Evolutionary conservation across 495 filamentous ascomycete genomes (phyloP).

Genomic region (Ascobolus immersus): DNA sequence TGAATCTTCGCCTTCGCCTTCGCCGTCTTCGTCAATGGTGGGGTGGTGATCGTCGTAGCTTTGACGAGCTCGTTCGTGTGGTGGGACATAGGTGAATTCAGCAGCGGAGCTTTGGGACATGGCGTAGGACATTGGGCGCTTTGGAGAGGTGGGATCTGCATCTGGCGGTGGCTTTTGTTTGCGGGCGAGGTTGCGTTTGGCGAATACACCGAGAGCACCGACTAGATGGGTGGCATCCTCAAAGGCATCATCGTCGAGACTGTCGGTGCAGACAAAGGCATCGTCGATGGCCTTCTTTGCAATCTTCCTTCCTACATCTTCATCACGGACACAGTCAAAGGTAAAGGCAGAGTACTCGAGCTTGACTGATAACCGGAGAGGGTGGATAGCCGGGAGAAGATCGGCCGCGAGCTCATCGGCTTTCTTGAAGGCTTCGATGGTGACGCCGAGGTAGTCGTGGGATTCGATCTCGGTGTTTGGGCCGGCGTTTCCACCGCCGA

Average conservation of each 20-base stretch:
- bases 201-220: slow-evolving; percentile 20
- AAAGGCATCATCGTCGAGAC: slow-evolving; percentile 50
- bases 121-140: too few relatives aligned
- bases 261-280: slow-evolving; percentile 72
- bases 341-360: slow-evolving; percentile 86
- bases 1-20: too few relatives aligned
- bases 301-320: slow-evolving; percentile 40
- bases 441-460: slow-evolving; percentile 56
- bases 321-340: slow-evolving; percentile 76
- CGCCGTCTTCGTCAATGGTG: too few relatives aligned
- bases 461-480: slow-evolving; percentile 1
- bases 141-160: too few relatives aligned
- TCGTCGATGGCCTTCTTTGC: slow-evolving; percentile 68
- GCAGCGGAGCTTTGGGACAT: too few relatives aligned
- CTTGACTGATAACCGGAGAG: slow-evolving; percentile 69
- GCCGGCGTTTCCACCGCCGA: slow-evolving; percentile 15
- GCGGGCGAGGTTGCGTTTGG: too few relatives aligned
- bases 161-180: too few relatives aligned
- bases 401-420: slow-evolving; percentile 46
- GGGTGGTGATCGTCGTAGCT: too few relatives aligned
- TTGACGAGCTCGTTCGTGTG: too few relatives aligned
- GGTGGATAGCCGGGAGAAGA: slow-evolving; percentile 64
- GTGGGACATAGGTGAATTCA: too few relatives aligned
- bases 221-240: slow-evolving; percentile 27
- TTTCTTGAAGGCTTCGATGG: slow-evolving; percentile 55